Evolutionary conservation across 2,329 filamentous ascomycete species (phyloP), one percentile per base, ranked within the genome.

Genomic region (Sclerotinia trifoliorum): DNA sequence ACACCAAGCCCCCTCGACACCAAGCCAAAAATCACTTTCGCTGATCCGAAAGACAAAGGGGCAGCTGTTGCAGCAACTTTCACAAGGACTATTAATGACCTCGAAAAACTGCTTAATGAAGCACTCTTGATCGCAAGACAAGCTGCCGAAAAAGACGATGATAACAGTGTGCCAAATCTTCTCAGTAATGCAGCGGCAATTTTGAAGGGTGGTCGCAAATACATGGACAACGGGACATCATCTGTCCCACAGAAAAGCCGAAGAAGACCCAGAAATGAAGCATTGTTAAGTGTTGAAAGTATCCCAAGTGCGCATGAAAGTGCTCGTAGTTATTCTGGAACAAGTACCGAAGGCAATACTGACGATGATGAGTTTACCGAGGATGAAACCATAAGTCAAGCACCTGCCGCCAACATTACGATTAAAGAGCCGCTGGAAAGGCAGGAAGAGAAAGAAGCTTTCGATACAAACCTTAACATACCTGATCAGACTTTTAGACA

Each of bases 61-160:
- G 61, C 42, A 32, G 69, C 73, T 56, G 68, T 71, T 29, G 71
- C 73, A 13, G 74, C 73, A 62, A 75, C 72, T 6, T 78, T 80
- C 65, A 71, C 76, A 17, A 76, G 71, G 49, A 78, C 78, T 17
- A 78, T 80, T 57, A 75, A 75, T 32, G 75, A 78, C 65, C 72
- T 80, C 32, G 78, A 79, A 69, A 69, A 70, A 51, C 73, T 80
- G 17, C 73, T 80, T 26, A 76, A 75, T 42, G 78, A 80, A 71
- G 78, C 79, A 24, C 70, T 80, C 3, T 63, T 71, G 29, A 77
- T 81, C 70, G 79, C 79, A 48, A 74, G 76, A 57, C 72, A 77
- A 66, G 77, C 77, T 61, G 72, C 76, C 13, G 75, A 77, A 54
- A 75, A 61, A 35, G 67, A 76, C 29, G 70, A 75, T 62, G 52